These are phyloP conservation scores for Odonthalia washingtoniensis DNA, from an alignment of 31 red algal species.

Conservation along the genomic window DNA sequence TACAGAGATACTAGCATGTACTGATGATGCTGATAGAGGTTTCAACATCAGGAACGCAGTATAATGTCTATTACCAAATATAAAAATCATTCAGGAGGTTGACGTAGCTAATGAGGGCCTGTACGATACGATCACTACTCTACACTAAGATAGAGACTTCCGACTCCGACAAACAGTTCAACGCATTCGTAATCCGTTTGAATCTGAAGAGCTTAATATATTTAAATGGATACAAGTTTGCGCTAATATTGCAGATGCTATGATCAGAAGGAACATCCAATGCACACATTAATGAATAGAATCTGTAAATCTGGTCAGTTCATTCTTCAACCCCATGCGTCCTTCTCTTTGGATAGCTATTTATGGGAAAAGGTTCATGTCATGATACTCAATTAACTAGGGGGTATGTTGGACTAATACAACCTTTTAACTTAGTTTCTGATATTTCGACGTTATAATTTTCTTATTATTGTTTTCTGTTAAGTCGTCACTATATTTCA, in stretches of 20 bases:
- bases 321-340: neutral
- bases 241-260: conserved; percentile 5
- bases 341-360: conserved; percentile 8
- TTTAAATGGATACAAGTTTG: neutral
- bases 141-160: conserved; percentile 3
- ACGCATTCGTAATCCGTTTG: conserved; percentile 2
- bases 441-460: too few species aligned
- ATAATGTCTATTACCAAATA: neutral
- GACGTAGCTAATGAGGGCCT: neutral
- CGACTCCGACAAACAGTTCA: conserved; percentile 13
- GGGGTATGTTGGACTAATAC: neutral
- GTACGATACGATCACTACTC: neutral
- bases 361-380: neutral
- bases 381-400: neutral
- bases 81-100: neutral
- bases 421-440: neutral
- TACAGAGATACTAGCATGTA: conserved; percentile 30
- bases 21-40: conserved; percentile 11
- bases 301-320: neutral
- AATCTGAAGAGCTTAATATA: conserved; percentile 9
- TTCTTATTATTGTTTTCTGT: neutral
- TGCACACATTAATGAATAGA: conserved; percentile 10
- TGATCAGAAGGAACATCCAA: neutral
- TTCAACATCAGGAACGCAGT: conserved; percentile 1
- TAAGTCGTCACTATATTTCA: neutral